A percentile compares a stretch with the other conserved stretches of the same genome.
Evolutionary conservation across 768 basidiomycete species (phyloP).

Genomic region (Tricholoma furcatifolium): DNA sequence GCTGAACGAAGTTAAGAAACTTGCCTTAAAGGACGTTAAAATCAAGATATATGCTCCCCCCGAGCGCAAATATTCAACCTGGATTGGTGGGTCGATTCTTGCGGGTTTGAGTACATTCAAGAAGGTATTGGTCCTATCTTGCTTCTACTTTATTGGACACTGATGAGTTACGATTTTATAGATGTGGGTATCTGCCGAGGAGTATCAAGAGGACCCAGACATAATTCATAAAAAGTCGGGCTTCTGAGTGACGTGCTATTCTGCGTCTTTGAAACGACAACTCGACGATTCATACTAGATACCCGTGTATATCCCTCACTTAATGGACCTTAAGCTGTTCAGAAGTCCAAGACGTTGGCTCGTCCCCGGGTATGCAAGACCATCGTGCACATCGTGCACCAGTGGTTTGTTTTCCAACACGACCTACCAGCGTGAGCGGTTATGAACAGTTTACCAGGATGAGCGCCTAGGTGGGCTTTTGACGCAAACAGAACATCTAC

Average conservation of each 20-base stretch:
- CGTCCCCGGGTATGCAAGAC: too few relatives aligned
- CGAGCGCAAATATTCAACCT: constrained; percentile 97
- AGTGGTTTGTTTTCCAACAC: too few relatives aligned
- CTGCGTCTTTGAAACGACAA: constrained; percentile 15
- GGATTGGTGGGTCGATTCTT: constrained; percentile 96
- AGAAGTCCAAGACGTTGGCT: too few relatives aligned
- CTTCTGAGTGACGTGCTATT: constrained; percentile 45
- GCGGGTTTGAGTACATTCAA: constrained; percentile 97
- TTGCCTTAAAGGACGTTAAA: constrained; percentile 94
- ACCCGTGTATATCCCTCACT: constrained; percentile 24
- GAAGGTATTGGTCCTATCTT: constrained; percentile 57
- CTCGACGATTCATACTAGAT: constrained; percentile 20
- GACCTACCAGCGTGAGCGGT: too few relatives aligned
- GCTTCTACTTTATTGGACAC: constrained; percentile 7
- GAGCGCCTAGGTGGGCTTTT: too few relatives aligned
- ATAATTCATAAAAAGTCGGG: constrained; percentile 96
- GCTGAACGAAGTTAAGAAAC: constrained; percentile 94
- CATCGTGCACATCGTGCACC: too few relatives aligned
- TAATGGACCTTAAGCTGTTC: background rate
- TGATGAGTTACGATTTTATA: constrained; percentile 28
- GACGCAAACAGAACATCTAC: too few relatives aligned
- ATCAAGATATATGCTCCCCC: constrained; percentile 99
- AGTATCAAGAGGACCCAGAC: constrained; percentile 98
- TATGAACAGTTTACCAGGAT: background rate
- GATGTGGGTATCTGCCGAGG: constrained; percentile 99